Conservation (phyloP, 2,329 filamentous ascomycete genomes). For the Penicillium frequentans region DNA sequence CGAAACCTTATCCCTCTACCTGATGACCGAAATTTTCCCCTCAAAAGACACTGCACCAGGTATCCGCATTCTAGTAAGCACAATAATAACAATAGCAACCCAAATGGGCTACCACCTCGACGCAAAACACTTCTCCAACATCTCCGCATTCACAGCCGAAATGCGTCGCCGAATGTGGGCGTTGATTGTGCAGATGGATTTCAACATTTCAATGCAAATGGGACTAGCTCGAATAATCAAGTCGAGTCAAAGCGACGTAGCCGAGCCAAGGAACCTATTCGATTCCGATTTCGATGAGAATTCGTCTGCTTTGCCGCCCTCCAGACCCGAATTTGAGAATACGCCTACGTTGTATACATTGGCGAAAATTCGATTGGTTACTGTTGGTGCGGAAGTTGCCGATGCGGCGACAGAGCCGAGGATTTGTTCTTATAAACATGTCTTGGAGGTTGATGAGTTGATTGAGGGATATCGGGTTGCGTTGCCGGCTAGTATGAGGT, state of each 20-base stretch:
- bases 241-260: constrained; percentile 58
- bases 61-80: constrained; percentile 4
- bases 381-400: not conserved
- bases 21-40: not conserved
- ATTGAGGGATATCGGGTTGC: not conserved
- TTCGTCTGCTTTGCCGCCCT: constrained; percentile 51
- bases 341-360: constrained; percentile 27
- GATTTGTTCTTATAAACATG: not conserved
- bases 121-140: constrained; percentile 49
- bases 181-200: constrained; percentile 53
- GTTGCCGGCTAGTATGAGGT: not conserved
- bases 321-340: constrained; percentile 50
- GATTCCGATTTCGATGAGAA: constrained; percentile 58
- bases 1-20: constrained; percentile 41
- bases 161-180: constrained; percentile 45
- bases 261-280: constrained; percentile 56
- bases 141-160: constrained; percentile 56
- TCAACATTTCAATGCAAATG: constrained; percentile 58
- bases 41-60: not conserved
- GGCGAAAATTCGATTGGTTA: not conserved
- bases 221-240: constrained; percentile 62
- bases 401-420: not conserved
- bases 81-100: constrained; percentile 43
- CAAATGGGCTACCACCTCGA: constrained; percentile 63
- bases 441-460: not conserved